A percentile compares a stretch with the other conserved stretches of the same genome.
phyloP scores from a whole-genome alignment of 139 green algal species.

The Tetradesmus lagerheimii region DNA sequence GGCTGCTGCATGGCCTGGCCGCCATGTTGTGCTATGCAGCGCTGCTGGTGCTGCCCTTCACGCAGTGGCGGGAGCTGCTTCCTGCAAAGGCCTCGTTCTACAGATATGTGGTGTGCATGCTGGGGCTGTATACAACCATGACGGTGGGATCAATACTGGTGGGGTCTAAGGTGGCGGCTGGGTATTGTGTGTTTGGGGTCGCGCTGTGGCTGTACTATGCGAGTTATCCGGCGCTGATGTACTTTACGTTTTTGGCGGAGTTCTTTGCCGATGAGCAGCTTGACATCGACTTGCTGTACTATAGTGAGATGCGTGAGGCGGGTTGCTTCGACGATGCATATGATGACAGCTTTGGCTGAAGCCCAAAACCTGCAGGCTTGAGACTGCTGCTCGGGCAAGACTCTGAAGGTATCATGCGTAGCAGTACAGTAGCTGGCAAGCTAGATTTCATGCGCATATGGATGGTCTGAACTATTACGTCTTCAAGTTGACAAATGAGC shows the following conservation, averaged over 20 bases:
- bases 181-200: conserved; percentile 68
- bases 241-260: conserved; percentile 71
- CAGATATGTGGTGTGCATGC: conserved; percentile 59
- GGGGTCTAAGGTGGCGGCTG: conserved; percentile 23
- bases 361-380: no score
- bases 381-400: no score
- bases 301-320: conserved; percentile 67
- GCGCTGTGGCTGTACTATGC: conserved; percentile 61
- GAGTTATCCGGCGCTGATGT: conserved; percentile 62
- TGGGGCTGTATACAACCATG: conserved; percentile 48
- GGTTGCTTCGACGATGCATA: conserved; percentile 58
- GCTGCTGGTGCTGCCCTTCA: conserved; percentile 64
- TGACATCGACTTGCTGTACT: conserved; percentile 58
- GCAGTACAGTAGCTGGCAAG: no score
- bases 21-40: conserved; percentile 53
- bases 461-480: no score
- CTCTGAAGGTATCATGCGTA: no score
- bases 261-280: conserved; percentile 64
- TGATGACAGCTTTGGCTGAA: conserved; percentile 34
- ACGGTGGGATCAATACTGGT: conserved; percentile 46
- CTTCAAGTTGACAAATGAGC: no score
- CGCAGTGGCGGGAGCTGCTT: conserved; percentile 57
- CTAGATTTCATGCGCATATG: no score
- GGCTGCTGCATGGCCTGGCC: conserved; percentile 58
- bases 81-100: conserved; percentile 71